Evolutionary conservation across 352 stramenopile species (phyloP).

Genomic region (Phytopythium oedochilum): DNA sequence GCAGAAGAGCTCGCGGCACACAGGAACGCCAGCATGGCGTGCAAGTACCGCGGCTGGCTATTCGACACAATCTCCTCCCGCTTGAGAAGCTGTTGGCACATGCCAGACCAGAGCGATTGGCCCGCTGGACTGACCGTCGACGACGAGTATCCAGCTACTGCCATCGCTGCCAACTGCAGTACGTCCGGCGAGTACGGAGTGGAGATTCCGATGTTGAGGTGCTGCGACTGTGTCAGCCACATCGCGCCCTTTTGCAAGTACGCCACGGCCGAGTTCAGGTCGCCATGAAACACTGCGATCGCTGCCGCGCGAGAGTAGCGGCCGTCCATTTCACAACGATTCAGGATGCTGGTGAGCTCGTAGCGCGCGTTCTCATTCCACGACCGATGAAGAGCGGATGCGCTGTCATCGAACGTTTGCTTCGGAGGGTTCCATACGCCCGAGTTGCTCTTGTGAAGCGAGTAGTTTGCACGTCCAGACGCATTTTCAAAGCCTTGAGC

Average conservation of each 20-base stretch:
- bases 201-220: constrained; percentile 26
- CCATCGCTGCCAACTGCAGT: constrained; percentile 87
- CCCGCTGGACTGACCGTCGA: constrained; percentile 31
- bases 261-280: constrained; percentile 58
- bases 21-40: constrained; percentile 77
- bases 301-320: constrained; percentile 67
- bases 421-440: constrained; percentile 61
- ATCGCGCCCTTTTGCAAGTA: constrained; percentile 71
- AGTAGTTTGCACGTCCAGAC: constrained; percentile 15
- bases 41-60: constrained; percentile 68
- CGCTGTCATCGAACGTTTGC: constrained; percentile 45
- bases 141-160: constrained; percentile 75
- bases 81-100: constrained; percentile 76
- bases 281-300: constrained; percentile 81
- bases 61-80: constrained; percentile 66
- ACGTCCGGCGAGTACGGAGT: constrained; percentile 62
- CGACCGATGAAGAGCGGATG: constrained; percentile 37
- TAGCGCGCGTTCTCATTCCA: constrained; percentile 45
- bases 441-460: constrained; percentile 57
- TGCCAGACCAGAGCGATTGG: constrained; percentile 63
- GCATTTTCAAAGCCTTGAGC: constrained; percentile 26
- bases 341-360: constrained; percentile 56
- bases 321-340: constrained; percentile 51
- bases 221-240: constrained; percentile 54
- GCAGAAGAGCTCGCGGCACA: constrained; percentile 37